These are phyloP conservation scores for Akanthomyces muscarius DNA, from an alignment of 2,329 filamentous ascomycete genomes.

Conservation along the genomic window DNA sequence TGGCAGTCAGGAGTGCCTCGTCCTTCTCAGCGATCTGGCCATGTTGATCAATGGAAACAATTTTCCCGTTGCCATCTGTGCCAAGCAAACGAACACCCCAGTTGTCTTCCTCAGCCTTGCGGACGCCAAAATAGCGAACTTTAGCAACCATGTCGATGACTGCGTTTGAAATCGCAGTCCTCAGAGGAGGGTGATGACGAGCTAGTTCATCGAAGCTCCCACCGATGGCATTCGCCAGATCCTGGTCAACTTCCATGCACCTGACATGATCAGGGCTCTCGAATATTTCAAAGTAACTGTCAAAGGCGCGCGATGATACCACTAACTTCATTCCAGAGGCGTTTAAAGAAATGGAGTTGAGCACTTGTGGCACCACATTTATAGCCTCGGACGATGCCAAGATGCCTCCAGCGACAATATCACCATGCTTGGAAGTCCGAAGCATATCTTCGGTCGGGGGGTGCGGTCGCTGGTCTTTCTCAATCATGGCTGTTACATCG, in stretches of 20 bases:
- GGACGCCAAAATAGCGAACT: constrained; percentile 68
- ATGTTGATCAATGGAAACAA: constrained; percentile 50
- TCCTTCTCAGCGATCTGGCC: constrained; percentile 31
- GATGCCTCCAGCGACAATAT: constrained; percentile 63
- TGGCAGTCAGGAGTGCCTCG: constrained; percentile 34
- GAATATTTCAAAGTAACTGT: constrained; percentile 93
- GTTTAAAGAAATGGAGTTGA: constrained; percentile 92
- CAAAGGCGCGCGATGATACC: constrained; percentile 73
- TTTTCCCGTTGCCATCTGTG: constrained; percentile 53
- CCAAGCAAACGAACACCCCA: constrained; percentile 78
- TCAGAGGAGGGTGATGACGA: constrained; percentile 83
- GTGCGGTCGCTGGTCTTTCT: constrained; percentile 42
- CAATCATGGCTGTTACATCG: constrained; percentile 35
- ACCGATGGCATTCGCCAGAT: constrained; percentile 69
- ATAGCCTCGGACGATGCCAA: constrained; percentile 87
- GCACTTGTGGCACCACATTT: constrained; percentile 76
- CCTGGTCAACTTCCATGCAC: constrained; percentile 69
- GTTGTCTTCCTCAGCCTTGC: constrained; percentile 63
- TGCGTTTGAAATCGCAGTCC: constrained; percentile 75
- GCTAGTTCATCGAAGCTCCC: constrained; percentile 89
- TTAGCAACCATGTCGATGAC: constrained; percentile 84
- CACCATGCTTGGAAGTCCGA: constrained; percentile 36
- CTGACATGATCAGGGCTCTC: constrained; percentile 87
- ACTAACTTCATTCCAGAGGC: constrained; percentile 84
- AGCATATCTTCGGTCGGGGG: constrained; percentile 51